phyloP scores from a whole-genome alignment of 345 rosid genomes.

The Eucalyptus urophylla region DNA sequence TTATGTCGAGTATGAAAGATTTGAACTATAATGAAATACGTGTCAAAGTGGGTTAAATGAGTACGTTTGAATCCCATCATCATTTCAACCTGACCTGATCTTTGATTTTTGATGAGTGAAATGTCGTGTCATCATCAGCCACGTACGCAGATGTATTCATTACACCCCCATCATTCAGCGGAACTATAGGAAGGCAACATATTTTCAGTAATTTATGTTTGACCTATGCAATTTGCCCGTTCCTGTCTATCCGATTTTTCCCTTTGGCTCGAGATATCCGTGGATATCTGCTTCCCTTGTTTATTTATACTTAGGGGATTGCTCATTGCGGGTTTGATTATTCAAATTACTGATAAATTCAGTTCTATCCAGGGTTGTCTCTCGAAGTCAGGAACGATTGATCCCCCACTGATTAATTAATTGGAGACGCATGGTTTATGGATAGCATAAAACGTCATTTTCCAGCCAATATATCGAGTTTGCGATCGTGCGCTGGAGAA shows the following conservation, averaged over 20 bases:
- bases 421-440: background rate
- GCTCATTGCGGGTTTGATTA: background rate
- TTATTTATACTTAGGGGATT: background rate
- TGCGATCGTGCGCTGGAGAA: background rate
- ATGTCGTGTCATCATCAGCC: background rate
- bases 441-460: background rate
- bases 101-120: background rate
- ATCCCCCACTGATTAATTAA: background rate
- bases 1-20: rapidly evolving
- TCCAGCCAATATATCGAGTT: background rate
- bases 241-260: background rate
- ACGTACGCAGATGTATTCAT: background rate
- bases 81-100: background rate
- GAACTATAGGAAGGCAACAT: background rate
- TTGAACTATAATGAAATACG: rapidly evolving
- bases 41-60: rapidly evolving
- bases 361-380: background rate
- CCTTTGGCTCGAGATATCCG: background rate
- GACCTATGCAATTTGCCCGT: background rate
- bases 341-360: background rate
- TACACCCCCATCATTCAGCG: background rate
- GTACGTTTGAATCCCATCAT: no score
- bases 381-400: background rate
- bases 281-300: background rate
- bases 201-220: background rate